phyloP scores from a whole-genome alignment of 176 grass and related monocot species.

The Chrysopogon serrulatus region DNA sequence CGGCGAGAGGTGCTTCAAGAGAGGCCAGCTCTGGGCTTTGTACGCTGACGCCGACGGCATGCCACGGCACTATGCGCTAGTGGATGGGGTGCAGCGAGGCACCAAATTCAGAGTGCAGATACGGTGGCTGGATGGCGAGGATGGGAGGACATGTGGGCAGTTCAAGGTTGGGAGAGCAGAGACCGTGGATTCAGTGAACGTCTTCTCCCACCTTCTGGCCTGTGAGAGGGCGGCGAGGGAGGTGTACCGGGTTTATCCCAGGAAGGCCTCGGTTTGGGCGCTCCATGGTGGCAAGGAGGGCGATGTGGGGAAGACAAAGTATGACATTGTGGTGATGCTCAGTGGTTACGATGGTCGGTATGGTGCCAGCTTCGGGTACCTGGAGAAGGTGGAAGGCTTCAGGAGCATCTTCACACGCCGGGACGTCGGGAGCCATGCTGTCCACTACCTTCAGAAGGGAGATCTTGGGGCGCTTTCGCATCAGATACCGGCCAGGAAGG shows the following conservation, averaged over 20 bases:
- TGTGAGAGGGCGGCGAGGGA: conserved; percentile 58
- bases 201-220: conserved; percentile 68
- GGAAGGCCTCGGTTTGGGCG: conserved; percentile 82
- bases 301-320: conserved; percentile 15
- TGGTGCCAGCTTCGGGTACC: conserved; percentile 72
- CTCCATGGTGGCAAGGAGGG: conserved; percentile 33
- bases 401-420: conserved; percentile 75
- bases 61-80: conserved; percentile 68
- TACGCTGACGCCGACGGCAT: conserved; percentile 89
- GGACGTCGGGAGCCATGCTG: conserved; percentile 43
- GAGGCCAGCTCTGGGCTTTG: conserved; percentile 88
- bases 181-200: conserved; percentile 64
- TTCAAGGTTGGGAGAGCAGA: conserved; percentile 69
- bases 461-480: conserved; percentile 61
- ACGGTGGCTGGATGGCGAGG: conserved; percentile 66
- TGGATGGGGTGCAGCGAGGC: conserved; percentile 41
- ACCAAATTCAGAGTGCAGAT: conserved; percentile 42
- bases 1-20: conserved; percentile 67
- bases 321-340: conserved; percentile 75
- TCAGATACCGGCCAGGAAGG: conserved; percentile 61
- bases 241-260: conserved; percentile 64
- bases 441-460: conserved; percentile 43
- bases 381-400: conserved; percentile 79
- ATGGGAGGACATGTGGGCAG: conserved; percentile 50
- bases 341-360: conserved; percentile 50